Conservation (phyloP, 805 yeast genomes). For the Wickerhamomyces chaumierensis region DNA sequence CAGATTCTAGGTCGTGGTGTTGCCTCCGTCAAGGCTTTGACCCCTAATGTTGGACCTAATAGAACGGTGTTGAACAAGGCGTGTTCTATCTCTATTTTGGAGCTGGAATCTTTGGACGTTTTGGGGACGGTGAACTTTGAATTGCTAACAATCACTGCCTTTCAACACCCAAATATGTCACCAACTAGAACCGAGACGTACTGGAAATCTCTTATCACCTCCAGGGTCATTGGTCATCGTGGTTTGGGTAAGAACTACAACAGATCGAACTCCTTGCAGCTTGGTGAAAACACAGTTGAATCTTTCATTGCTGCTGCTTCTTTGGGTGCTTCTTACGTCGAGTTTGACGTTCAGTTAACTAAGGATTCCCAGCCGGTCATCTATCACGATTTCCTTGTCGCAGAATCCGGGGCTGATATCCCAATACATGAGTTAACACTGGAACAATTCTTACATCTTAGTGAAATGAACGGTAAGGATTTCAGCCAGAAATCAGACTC, state of each 20-base stretch:
- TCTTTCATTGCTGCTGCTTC: slow-evolving; percentile 95
- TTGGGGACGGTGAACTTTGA: slow-evolving; percentile 75
- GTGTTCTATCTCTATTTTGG: slow-evolving; percentile 67
- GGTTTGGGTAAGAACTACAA: slow-evolving; percentile 84
- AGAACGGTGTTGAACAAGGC: slow-evolving; percentile 56
- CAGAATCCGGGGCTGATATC: slow-evolving; percentile 90
- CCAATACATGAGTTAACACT: slow-evolving; percentile 90
- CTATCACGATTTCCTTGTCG: slow-evolving; percentile 88
- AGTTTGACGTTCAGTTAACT: slow-evolving; percentile 91
- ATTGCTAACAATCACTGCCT: slow-evolving; percentile 59
- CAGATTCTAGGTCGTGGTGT: slow-evolving; percentile 75
- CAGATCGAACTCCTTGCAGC: slow-evolving; percentile 65
- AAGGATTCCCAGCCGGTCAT: slow-evolving; percentile 87
- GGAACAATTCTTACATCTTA: slow-evolving; percentile 69
- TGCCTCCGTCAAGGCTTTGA: slow-evolving; percentile 50
- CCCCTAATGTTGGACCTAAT: slow-evolving; percentile 57
- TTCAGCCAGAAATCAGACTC: no score
- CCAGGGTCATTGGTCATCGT: slow-evolving; percentile 91
- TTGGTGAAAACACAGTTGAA: slow-evolving; percentile 93
- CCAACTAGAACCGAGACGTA: slow-evolving; percentile 64
- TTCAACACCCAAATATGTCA: slow-evolving; percentile 56
- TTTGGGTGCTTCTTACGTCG: slow-evolving; percentile 91
- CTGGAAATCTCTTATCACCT: slow-evolving; percentile 83
- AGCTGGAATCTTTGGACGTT: slow-evolving; percentile 56
- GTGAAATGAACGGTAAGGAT: slow-evolving; percentile 20